These are phyloP conservation scores for Rhodomyrtus tomentosa DNA, from an alignment of 345 rosid genomes.

Conservation along the genomic window DNA sequence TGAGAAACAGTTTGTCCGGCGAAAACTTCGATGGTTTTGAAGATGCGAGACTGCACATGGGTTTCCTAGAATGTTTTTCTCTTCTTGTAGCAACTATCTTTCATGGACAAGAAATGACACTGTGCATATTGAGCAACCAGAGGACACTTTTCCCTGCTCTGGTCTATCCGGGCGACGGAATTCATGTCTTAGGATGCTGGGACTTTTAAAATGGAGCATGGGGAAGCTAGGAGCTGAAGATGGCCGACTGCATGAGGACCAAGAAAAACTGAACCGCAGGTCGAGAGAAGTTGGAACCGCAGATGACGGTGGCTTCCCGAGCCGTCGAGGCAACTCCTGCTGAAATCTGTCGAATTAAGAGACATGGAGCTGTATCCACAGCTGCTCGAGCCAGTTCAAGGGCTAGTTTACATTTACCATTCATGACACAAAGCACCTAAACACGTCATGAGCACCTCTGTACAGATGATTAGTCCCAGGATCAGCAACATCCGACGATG, in stretches of 20 bases:
- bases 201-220: slow-evolving; percentile 59
- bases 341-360: slow-evolving; percentile 67
- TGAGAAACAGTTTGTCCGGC: too few relatives aligned
- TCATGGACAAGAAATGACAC: too few relatives aligned
- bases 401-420: slow-evolving; percentile 27
- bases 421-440: neutral
- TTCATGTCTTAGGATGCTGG: slow-evolving; percentile 40
- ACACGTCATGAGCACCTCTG: neutral
- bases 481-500: neutral
- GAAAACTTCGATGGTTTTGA: too few relatives aligned
- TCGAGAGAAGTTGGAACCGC: slow-evolving; percentile 78
- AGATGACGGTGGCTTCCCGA: slow-evolving; percentile 64
- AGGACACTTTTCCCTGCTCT: neutral
- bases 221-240: slow-evolving; percentile 84
- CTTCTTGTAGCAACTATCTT: too few relatives aligned
- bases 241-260: slow-evolving; percentile 65
- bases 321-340: slow-evolving; percentile 66
- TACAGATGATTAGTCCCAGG: neutral
- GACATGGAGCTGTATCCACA: slow-evolving; percentile 78
- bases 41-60: too few relatives aligned
- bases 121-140: neutral
- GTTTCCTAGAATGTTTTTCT: too few relatives aligned
- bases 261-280: slow-evolving; percentile 73
- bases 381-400: slow-evolving; percentile 75
- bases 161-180: neutral